These are phyloP conservation scores for Leptosphaerulina australis DNA, from an alignment of 2,329 filamentous ascomycete species.

Conservation along the genomic window DNA sequence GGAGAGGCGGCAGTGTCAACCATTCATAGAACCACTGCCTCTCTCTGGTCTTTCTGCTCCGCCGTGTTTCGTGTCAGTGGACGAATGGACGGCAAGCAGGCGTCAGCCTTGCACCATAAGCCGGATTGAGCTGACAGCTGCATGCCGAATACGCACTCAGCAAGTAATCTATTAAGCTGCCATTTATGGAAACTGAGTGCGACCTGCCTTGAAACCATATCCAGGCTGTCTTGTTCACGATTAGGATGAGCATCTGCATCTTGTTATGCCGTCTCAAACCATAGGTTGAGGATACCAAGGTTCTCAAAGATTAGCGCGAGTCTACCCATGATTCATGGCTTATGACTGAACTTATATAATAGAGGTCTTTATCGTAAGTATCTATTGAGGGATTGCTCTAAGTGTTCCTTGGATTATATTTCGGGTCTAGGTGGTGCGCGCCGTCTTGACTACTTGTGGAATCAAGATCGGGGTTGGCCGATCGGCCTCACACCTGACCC, in stretches of 20 bases:
- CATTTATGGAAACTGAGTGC: not conserved
- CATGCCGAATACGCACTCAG: slow-evolving; percentile 8
- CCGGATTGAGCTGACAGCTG: slow-evolving; percentile 13
- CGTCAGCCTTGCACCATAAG: slow-evolving; percentile 14
- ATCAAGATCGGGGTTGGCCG: slow-evolving; percentile 5
- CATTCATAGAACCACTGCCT: slow-evolving; percentile 10
- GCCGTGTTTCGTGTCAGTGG: not conserved
- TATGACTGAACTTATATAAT: not conserved
- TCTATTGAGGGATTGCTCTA: not conserved
- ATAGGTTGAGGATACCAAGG: not conserved
- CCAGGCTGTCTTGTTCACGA: not conserved
- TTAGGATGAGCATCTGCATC: not conserved
- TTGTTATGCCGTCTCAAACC: not conserved
- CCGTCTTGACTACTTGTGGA: not conserved
- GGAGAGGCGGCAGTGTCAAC: slow-evolving; percentile 3
- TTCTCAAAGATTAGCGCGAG: not conserved
- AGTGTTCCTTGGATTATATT: not conserved
- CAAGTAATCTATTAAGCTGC: not conserved
- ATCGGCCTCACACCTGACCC: not conserved
- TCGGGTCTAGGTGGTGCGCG: not conserved
- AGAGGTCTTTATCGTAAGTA: not conserved
- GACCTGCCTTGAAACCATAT: not conserved
- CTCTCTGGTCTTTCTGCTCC: slow-evolving; percentile 9
- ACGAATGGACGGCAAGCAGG: slow-evolving; percentile 5
- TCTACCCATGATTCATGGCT: not conserved